These are phyloP conservation scores for Trichoderma asperellum DNA, from an alignment of 2,329 filamentous ascomycete genomes.

Conservation along the genomic window DNA sequence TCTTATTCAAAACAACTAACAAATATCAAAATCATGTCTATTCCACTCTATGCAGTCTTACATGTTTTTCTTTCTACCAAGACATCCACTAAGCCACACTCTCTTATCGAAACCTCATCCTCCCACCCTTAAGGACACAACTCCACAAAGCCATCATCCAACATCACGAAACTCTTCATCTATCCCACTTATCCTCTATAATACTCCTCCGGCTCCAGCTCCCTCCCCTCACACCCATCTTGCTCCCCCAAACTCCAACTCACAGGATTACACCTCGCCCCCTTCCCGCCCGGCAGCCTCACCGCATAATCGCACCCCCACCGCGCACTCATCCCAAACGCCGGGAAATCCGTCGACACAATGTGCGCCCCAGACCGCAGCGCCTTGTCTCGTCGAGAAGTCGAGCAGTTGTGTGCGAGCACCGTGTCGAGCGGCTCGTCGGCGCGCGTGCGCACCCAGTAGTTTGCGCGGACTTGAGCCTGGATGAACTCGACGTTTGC, in stretches of 20 bases:
- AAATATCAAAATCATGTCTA: not conserved
- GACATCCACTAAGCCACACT: not conserved
- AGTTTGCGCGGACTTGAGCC: slow-evolving; percentile 49
- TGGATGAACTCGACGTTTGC: slow-evolving; percentile 47
- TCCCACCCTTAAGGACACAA: not conserved
- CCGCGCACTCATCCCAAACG: slow-evolving; percentile 50
- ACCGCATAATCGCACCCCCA: slow-evolving; percentile 52
- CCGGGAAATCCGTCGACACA: slow-evolving; percentile 54
- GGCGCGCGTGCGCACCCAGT: slow-evolving; percentile 54
- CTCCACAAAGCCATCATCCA: not conserved
- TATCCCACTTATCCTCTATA: not conserved
- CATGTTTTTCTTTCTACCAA: not conserved
- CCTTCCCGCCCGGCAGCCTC: slow-evolving; percentile 33
- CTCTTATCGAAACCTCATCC: not conserved
- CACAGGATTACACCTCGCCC: slow-evolving; percentile 42
- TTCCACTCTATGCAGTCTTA: not conserved
- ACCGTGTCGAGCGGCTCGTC: slow-evolving; percentile 52
- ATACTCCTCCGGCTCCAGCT: slow-evolving; percentile 28
- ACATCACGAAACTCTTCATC: not conserved
- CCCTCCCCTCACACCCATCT: slow-evolving; percentile 30
- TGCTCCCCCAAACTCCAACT: slow-evolving; percentile 30
- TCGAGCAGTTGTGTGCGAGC: slow-evolving; percentile 43
- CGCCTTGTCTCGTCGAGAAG: slow-evolving; percentile 46
- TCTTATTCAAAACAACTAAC: not conserved
- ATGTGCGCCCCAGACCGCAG: slow-evolving; percentile 54